A percentile compares a stretch with the other conserved stretches of the same genome.
These are phyloP conservation scores for Lentinula guzmanii DNA, from an alignment of 768 basidiomycete species.

Conservation along the genomic window DNA sequence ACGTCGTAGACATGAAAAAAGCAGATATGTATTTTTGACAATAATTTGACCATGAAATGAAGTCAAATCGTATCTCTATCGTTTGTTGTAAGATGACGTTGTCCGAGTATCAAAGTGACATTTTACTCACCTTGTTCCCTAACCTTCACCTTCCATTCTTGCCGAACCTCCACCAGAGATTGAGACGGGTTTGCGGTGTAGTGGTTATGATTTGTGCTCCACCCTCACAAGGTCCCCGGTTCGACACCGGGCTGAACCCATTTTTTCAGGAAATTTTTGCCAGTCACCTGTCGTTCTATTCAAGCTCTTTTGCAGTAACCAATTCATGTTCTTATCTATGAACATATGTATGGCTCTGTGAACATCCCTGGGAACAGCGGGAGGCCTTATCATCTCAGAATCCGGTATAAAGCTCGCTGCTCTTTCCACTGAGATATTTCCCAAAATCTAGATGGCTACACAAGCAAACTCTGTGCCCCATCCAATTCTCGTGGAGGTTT, in stretches of 20 bases:
- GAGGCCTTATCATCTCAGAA: not conserved
- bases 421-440: not conserved
- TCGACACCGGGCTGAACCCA: not conserved
- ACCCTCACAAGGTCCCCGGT: not conserved
- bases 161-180: too few species aligned
- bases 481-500: constrained; percentile 52
- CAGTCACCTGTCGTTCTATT: not conserved
- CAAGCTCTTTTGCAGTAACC: not conserved
- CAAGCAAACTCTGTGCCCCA: constrained; percentile 54
- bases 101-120: too few species aligned
- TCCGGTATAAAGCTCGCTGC: not conserved
- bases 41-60: too few species aligned
- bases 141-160: too few species aligned
- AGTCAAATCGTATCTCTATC: too few species aligned
- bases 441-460: constrained; percentile 42
- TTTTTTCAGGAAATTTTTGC: not conserved
- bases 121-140: too few species aligned
- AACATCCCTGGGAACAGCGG: not conserved
- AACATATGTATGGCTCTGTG: not conserved
- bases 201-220: not conserved
- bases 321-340: not conserved
- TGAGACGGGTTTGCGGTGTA: not conserved
- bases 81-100: too few species aligned
- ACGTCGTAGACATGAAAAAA: too few species aligned
- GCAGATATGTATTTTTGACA: too few species aligned